phyloP scores from a whole-genome alignment of 192 early-diverging fungal species.

The Backusella morwellensis region DNA sequence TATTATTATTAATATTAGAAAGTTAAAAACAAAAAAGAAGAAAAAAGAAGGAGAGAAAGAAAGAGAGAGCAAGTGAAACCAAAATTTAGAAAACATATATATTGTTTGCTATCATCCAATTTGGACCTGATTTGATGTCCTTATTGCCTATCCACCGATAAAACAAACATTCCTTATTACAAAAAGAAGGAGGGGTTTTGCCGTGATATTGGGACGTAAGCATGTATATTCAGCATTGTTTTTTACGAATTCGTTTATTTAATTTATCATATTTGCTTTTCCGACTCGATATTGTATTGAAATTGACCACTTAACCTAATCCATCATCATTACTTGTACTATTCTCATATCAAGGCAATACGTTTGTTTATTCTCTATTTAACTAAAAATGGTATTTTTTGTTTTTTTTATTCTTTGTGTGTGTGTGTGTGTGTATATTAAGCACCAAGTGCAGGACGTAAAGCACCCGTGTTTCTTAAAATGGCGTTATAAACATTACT shows the following conservation, averaged over 20 bases:
- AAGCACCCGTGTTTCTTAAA: neutral
- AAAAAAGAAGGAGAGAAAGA: neutral
- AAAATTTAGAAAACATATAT: neutral
- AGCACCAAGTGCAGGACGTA: neutral
- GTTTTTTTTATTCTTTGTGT: neutral
- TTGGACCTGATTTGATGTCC: neutral
- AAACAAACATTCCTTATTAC: neutral
- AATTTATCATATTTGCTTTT: neutral
- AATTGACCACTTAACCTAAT: neutral
- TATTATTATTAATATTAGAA: no score
- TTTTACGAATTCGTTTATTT: neutral
- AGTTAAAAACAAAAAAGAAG: no score
- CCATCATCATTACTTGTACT: neutral
- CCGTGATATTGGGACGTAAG: neutral
- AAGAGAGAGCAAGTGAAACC: neutral
- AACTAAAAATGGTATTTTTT: neutral
- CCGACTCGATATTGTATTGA: neutral
- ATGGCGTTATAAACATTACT: neutral
- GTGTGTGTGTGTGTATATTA: neutral
- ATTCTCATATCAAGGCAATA: neutral
- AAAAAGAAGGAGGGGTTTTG: neutral
- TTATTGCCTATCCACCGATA: neutral
- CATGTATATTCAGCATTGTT: neutral
- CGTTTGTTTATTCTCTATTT: neutral
- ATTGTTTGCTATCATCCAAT: neutral